Evolutionary conservation across 2,329 filamentous ascomycete genomes (phyloP), one percentile per base, ranked within the genome.

Genomic region (Aspergillus sp.): DNA sequence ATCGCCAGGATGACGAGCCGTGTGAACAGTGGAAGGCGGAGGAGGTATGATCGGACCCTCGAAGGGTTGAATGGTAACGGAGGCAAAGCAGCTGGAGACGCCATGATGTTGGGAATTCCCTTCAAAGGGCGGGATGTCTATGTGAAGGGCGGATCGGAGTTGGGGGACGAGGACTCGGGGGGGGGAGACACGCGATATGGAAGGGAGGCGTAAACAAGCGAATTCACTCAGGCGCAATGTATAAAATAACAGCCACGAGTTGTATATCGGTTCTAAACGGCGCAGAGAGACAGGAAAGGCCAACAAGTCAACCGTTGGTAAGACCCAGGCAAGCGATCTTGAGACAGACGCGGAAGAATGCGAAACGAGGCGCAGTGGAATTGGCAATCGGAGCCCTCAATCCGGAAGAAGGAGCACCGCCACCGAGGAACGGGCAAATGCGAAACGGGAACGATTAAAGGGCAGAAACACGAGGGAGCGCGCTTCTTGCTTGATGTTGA

Each of bases 11-110:
- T 73, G 13, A 92, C 83, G 17, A 83, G 74, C 51, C 93, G 86
- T 24, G 95, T 97, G 72, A 95, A 92, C 1, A 98, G 81, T 37
- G 95, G 93, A n/a, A 98, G 81, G 49, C 92, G 88, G 59, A 90
- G 81, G 64, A 96, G 70, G 73, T 96, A 97, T 8, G 90, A 90
- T 64, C 91, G 88, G 67, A 92, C 82, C 65, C 91, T 86, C 60
- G 83, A 75, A 33, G 88, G 85, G 75, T 87, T 93, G 75, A 96
- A 88, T 57, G 83, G 80, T 66, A 82, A 65, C 69, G 82, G 70
- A 71, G 80, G 78, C 12, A 82, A 65, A 70, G 81, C 70, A 73
- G 78, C 75, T 1, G 74, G 71, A 48, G 75, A 75, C 61, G 80
- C 76, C 78, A 81, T 80, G 47, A 15, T 48, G 9, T 33, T 30